Evolutionary conservation across 257 asterid species (phyloP).

Genomic region (Nicotiana obtusifolia): DNA sequence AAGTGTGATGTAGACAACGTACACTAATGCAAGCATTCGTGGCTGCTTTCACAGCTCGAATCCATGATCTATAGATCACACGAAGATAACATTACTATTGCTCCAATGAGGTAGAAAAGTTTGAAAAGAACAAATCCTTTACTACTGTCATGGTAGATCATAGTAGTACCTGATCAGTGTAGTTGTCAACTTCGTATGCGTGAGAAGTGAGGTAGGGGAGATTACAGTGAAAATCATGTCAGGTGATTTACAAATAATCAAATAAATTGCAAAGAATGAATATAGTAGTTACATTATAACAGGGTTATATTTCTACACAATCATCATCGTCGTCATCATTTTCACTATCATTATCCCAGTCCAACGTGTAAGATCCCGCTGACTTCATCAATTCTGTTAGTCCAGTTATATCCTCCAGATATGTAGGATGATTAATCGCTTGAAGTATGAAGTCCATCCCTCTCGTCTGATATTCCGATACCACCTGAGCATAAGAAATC

Average conservation of each 20-base stretch:
- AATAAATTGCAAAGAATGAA: background rate
- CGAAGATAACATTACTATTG: too few relatives aligned
- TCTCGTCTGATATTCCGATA: slow-evolving; percentile 59
- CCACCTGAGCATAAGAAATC: slow-evolving; percentile 43
- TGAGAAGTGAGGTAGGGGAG: background rate
- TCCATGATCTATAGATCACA: too few relatives aligned
- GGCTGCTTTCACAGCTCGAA: too few relatives aligned
- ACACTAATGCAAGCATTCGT: too few relatives aligned
- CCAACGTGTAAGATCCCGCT: slow-evolving; percentile 53
- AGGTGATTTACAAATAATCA: background rate
- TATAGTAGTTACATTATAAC: background rate
- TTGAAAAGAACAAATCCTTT: too few relatives aligned
- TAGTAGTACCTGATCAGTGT: background rate
- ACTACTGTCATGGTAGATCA: background rate
- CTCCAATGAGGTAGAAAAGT: too few relatives aligned
- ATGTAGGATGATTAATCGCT: slow-evolving; percentile 88
- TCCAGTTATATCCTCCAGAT: slow-evolving; percentile 88
- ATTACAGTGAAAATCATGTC: background rate
- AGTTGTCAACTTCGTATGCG: background rate
- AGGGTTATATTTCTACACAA: slow-evolving; percentile 41
- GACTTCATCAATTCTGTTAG: slow-evolving; percentile 79
- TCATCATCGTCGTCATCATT: slow-evolving; percentile 48
- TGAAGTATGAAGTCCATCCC: slow-evolving; percentile 73
- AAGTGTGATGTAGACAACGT: too few relatives aligned
- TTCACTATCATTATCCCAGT: slow-evolving; percentile 56